Conservation (phyloP, 306 rosid species). For the Fragaria nilgerrensis region DNA sequence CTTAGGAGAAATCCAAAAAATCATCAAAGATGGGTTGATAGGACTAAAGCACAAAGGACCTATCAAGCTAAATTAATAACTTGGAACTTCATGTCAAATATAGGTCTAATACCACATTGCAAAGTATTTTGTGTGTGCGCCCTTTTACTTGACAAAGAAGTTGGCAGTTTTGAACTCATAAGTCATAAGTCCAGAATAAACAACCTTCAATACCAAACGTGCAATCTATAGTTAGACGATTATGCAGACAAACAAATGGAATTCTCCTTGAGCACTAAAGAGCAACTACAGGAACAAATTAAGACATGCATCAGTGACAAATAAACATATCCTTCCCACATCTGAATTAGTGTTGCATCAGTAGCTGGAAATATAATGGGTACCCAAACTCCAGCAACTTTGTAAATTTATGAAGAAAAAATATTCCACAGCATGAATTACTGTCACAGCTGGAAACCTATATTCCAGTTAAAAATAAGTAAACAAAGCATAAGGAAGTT, state of each 20-base stretch:
- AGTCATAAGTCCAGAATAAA: not conserved
- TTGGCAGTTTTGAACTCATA: not conserved
- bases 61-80: not conserved
- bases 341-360: not conserved
- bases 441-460: not conserved
- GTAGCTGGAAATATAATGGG: not conserved
- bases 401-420: not conserved
- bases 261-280: not conserved
- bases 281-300: not conserved
- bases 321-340: not conserved
- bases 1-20: not conserved
- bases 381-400: not conserved
- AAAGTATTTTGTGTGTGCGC: not conserved
- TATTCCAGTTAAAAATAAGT: not conserved
- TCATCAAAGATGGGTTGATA: not conserved
- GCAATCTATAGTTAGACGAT: not conserved
- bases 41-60: not conserved
- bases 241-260: not conserved
- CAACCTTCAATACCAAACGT: not conserved
- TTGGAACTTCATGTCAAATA: not conserved
- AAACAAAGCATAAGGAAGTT: not conserved
- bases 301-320: not conserved
- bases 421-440: not conserved
- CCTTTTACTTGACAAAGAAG: not conserved
- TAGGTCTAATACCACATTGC: not conserved